A percentile compares a stretch with the other conserved stretches of the same genome.
phyloP scores from a whole-genome alignment of 2,329 filamentous ascomycete genomes.

The Blumeria graminis region DNA sequence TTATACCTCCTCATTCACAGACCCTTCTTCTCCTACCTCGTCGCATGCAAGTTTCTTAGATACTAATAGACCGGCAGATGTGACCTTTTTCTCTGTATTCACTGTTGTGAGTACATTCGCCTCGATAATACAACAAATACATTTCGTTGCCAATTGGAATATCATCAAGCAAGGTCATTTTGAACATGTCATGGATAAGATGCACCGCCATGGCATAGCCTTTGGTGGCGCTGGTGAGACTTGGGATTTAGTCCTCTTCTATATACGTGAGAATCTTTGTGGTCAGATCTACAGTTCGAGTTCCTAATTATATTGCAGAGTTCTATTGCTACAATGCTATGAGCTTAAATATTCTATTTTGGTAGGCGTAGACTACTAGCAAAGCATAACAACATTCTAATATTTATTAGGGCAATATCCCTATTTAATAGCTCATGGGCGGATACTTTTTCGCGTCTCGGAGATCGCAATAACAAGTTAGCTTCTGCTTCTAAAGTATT shows the following conservation, averaged over 20 bases:
- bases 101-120: conserved; percentile 11
- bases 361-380: conserved; percentile 14
- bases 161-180: conserved; percentile 15
- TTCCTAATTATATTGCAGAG: conserved; percentile 15
- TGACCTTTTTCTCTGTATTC: conserved; percentile 11
- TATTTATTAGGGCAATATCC: conserved; percentile 15
- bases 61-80: conserved; percentile 7
- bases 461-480: conserved; percentile 11
- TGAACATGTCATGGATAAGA: conserved; percentile 15
- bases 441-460: conserved; percentile 11
- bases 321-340: conserved; percentile 27
- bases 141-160: conserved; percentile 10
- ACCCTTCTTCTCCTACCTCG: not conserved
- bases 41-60: not conserved
- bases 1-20: not conserved
- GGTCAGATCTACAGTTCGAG: not conserved
- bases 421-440: conserved; percentile 17
- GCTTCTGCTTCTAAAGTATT: conserved; percentile 15
- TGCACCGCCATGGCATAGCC: conserved; percentile 19
- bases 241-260: conserved; percentile 21
- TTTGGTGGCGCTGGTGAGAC: conserved; percentile 20
- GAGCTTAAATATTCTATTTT: conserved; percentile 22
- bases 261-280: conserved; percentile 20
- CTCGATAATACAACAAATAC: conserved; percentile 13
- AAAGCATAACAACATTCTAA: not conserved